These are phyloP conservation scores for Mycena indigotica DNA, from an alignment of 768 basidiomycete species.

Conservation along the genomic window DNA sequence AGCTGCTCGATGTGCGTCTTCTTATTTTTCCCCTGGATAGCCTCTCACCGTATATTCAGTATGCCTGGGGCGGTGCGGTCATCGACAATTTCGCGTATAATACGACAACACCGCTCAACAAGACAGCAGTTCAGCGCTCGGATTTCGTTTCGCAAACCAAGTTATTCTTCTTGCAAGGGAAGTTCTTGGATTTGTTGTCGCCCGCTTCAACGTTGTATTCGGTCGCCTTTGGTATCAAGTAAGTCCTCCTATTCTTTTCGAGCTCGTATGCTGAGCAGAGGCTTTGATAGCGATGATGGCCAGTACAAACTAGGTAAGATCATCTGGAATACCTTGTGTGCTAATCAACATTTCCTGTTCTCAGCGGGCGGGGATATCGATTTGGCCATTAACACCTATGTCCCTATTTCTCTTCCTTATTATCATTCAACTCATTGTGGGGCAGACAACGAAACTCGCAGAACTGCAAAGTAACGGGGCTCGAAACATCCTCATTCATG, in stretches of 20 bases:
- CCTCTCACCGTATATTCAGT: conserved; percentile 18
- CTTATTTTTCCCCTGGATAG: neutral
- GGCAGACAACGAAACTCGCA: conserved; percentile 31
- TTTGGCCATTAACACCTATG: conserved; percentile 28
- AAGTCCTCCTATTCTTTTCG: conserved; percentile 2
- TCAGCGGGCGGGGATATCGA: conserved; percentile 30
- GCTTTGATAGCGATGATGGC: conserved; percentile 26
- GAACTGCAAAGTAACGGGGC: conserved; percentile 34
- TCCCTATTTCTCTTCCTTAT: too few relatives aligned
- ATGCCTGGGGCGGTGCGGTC: conserved; percentile 37
- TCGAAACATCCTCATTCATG: conserved; percentile 34
- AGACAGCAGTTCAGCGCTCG: conserved; percentile 27
- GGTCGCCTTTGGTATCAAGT: conserved; percentile 37
- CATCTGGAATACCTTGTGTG: neutral
- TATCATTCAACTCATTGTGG: too few relatives aligned
- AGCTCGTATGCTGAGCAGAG: neutral
- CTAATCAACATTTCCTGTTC: neutral
- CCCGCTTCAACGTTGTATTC: conserved; percentile 33
- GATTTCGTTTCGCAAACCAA: conserved; percentile 33
- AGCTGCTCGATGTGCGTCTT: conserved; percentile 33
- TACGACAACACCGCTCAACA: conserved; percentile 31
- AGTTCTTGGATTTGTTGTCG: conserved; percentile 30
- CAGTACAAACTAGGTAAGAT: conserved; percentile 28
- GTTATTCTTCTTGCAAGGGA: conserved; percentile 33
- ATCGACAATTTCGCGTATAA: conserved; percentile 38